Conservation (phyloP, 257 asterid genomes). For the Petunia secreta region DNA sequence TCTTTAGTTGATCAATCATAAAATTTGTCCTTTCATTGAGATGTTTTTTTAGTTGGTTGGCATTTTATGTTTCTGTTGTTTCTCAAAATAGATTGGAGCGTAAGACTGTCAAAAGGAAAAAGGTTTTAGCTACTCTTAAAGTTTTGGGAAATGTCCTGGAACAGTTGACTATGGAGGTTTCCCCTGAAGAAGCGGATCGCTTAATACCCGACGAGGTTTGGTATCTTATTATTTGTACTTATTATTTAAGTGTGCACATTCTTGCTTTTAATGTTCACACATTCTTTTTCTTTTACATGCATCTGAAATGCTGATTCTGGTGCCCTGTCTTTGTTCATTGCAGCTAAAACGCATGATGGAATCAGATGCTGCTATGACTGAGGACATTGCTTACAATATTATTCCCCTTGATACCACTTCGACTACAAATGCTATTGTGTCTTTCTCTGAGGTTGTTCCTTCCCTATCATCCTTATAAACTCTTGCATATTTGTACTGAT, state of each 20-base stretch:
- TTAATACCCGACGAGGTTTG: constrained; percentile 88
- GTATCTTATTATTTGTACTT: constrained; percentile 3
- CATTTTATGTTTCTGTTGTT: constrained; percentile 21
- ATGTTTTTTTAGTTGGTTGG: constrained; percentile 19
- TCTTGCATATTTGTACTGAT: constrained; percentile 22
- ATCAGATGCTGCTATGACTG: constrained; percentile 98
- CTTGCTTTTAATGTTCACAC: constrained; percentile 12
- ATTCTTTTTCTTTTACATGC: background rate
- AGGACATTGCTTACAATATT: constrained; percentile 86
- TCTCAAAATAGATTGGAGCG: constrained; percentile 76
- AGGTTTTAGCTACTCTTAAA: constrained; percentile 91
- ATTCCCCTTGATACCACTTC: constrained; percentile 91
- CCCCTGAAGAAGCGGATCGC: constrained; percentile 96
- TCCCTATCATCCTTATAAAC: background rate
- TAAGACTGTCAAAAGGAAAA: constrained; percentile 76
- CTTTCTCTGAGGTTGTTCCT: constrained; percentile 73
- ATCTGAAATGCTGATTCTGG: constrained; percentile 23
- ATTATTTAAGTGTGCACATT: constrained; percentile 16
- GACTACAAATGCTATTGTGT: constrained; percentile 66
- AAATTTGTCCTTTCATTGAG: background rate
- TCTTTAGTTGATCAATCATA: background rate
- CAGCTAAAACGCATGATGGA: constrained; percentile 94
- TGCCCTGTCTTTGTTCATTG: constrained; percentile 34
- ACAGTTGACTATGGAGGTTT: constrained; percentile 79
- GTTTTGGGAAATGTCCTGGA: constrained; percentile 82